Base-by-base conservation (phyloP, 192 early-diverging fungal genomes). In the Dissophora globulifera region DNA sequence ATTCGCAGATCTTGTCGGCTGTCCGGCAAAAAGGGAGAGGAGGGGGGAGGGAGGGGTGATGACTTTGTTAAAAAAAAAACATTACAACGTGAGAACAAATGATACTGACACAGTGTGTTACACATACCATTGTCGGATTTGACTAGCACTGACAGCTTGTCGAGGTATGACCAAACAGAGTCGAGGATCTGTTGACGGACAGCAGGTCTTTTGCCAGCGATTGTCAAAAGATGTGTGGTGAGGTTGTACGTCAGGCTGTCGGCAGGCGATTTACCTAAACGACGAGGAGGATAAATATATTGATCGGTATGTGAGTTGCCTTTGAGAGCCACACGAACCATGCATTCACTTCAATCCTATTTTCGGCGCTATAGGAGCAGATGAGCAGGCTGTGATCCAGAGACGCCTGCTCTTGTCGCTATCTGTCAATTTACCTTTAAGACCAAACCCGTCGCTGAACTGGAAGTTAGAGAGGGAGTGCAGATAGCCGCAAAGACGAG, bases 81-180 rank as follows among this genome's bases (percentile, higher is more conserved):
- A n/a, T n/a, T n/a, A n/a, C n/a, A n/a, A n/a, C n/a, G n/a, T n/a
- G n/a, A n/a, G n/a, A n/a, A n/a, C n/a, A n/a, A n/a, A n/a, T n/a
- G n/a, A n/a, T n/a, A n/a, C n/a, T n/a, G n/a, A n/a, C n/a, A n/a
- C n/a, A n/a, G n/a, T 38, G 13, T 38, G 35, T 38, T 55, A 31
- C 5, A 9, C 15, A 46, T 60, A 75, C 70, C 68, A 55, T 59
- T 70, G 49, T 49, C 56, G 7, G 76, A 69, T 16, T 33, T 57
- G 1, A 66, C 25, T 19, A 67, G 33, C n/a, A 67, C 66, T 17
- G 72, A 58, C 22, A 63, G 22, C 23, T 65, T 79, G 55, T 79
- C 69, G n/a, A 79, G 80, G 29, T 85, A 85, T 13, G 69, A 69
- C 84, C 84, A 85, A 32, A 85, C 62, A 11, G 78, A 74, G 49